These are phyloP conservation scores for Solanum rostratum DNA, from an alignment of 257 asterid species.

Conservation along the genomic window DNA sequence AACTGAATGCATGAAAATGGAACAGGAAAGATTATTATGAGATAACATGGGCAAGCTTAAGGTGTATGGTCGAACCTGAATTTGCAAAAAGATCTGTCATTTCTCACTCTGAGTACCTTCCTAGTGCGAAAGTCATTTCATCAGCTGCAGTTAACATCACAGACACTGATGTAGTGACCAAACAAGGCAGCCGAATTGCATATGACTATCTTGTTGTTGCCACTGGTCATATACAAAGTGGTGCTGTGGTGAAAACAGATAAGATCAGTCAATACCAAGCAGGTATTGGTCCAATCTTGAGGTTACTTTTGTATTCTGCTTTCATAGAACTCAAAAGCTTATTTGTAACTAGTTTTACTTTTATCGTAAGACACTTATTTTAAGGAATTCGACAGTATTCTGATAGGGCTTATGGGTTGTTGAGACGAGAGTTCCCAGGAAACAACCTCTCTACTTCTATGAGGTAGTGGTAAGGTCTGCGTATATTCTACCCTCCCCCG, in stretches of 20 bases:
- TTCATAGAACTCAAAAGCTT: neutral
- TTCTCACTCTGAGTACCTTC: conserved; percentile 62
- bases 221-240: conserved; percentile 54
- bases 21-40: conserved; percentile 80
- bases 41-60: conserved; percentile 74
- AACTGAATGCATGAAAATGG: neutral
- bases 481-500: too few relatives aligned
- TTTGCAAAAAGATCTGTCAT: conserved; percentile 64
- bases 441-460: too few relatives aligned
- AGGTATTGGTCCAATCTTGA: conserved; percentile 23
- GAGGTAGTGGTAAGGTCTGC: too few relatives aligned
- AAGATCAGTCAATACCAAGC: conserved; percentile 44
- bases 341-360: neutral
- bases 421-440: too few relatives aligned
- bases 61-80: conserved; percentile 77
- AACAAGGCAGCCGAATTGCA: conserved; percentile 36
- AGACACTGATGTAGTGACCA: conserved; percentile 41
- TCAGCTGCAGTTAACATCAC: conserved; percentile 56
- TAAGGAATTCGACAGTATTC: neutral
- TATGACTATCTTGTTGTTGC: conserved; percentile 87
- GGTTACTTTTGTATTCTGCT: neutral
- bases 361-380: neutral
- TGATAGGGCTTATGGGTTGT: too few relatives aligned
- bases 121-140: conserved; percentile 39
- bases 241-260: conserved; percentile 31